phyloP scores from a whole-genome alignment of 805 yeast species.

The Candida sithepensis region DNA sequence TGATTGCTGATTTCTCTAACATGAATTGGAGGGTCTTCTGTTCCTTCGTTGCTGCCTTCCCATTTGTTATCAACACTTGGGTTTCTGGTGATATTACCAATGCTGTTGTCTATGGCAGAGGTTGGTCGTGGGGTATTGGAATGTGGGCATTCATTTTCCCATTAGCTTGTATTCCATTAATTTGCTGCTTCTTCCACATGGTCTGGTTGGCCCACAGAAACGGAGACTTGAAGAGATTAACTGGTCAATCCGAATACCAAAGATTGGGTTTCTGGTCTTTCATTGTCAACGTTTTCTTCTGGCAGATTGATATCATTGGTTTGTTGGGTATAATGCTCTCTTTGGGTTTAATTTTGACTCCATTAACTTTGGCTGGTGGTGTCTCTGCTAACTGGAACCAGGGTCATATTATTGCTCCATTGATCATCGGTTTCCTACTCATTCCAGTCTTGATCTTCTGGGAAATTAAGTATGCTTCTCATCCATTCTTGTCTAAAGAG shows the following conservation, averaged over 20 bases:
- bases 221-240: conserved; percentile 45
- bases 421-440: conserved; percentile 61
- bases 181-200: conserved; percentile 54
- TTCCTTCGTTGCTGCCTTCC: conserved; percentile 65
- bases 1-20: conserved; percentile 64
- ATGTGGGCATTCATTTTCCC: conserved; percentile 82
- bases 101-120: conserved; percentile 30
- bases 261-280: conserved; percentile 31
- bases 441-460: conserved; percentile 54
- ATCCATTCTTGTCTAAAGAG: conserved; percentile 61
- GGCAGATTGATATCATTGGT: conserved; percentile 68
- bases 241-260: conserved; percentile 26
- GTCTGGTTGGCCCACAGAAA: conserved; percentile 48
- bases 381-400: conserved; percentile 48
- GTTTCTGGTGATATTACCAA: conserved; percentile 58
- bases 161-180: conserved; percentile 54
- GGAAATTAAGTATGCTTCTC: conserved; percentile 52
- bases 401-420: conserved; percentile 63
- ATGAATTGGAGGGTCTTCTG: conserved; percentile 68
- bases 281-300: conserved; percentile 41
- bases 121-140: conserved; percentile 75
- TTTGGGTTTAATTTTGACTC: conserved; percentile 64
- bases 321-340: conserved; percentile 49
- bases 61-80: conserved; percentile 81
- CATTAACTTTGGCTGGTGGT: conserved; percentile 77